Conservation (phyloP, 202 grass and related monocot genomes). For the Zoysia matrella region DNA sequence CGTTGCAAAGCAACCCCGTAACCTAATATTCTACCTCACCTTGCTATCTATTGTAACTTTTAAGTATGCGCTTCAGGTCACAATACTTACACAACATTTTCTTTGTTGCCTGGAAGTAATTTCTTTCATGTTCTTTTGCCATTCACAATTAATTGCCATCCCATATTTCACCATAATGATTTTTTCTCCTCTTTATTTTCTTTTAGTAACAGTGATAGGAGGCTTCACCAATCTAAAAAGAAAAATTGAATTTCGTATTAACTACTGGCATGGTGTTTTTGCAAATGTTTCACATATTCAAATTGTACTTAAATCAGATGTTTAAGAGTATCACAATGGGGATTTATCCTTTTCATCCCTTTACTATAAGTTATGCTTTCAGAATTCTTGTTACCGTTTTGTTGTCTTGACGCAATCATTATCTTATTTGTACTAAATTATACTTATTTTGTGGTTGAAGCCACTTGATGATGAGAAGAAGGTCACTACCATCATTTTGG, state of each 20-base stretch:
- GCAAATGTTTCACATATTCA: conserved; percentile 1
- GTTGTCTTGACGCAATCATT: background rate
- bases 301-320: background rate
- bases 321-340: background rate
- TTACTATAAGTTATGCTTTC: background rate
- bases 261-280: background rate
- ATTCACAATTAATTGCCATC: conserved; percentile 9
- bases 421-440: conserved; percentile 39
- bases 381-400: background rate
- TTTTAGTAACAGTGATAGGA: conserved; percentile 9
- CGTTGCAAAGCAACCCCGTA: conserved; percentile 28
- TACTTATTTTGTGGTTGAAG: conserved; percentile 57
- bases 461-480: conserved; percentile 96
- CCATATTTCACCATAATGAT: background rate
- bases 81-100: conserved; percentile 3
- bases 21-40: conserved; percentile 30
- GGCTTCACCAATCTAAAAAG: background rate
- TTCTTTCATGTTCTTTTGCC: conserved; percentile 34
- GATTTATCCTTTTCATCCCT: background rate
- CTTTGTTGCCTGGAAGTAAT: conserved; percentile 37
- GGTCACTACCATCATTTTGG: conserved; percentile 77
- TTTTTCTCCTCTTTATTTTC: background rate
- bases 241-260: conserved; percentile 10
- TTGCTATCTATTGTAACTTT: background rate
- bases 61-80: conserved; percentile 9